Evolutionary conservation across 805 yeast genomes (phyloP).

Genomic region (Wickerhamiella sorbophila): DNA sequence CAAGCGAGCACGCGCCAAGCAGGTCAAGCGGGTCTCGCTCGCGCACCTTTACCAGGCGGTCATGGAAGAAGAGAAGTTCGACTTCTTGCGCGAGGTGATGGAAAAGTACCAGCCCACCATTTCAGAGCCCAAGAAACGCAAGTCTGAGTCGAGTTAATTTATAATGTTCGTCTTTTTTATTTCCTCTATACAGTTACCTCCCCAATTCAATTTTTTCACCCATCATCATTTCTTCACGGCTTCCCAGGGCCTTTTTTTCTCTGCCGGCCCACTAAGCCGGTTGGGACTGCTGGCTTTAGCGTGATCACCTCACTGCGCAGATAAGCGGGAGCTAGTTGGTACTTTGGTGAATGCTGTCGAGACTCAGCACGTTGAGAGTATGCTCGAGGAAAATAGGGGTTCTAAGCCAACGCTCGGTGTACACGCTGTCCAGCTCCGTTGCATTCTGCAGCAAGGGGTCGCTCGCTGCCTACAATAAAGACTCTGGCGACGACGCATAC

Average conservation of each 20-base stretch:
- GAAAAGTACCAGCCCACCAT: slow-evolving; percentile 37
- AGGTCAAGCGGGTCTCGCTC: slow-evolving; percentile 68
- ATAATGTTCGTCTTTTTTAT: neutral
- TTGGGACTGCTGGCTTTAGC: too few species aligned
- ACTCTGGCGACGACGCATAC: slow-evolving; percentile 17
- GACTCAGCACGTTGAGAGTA: too few species aligned
- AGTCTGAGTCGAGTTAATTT: slow-evolving; percentile 1
- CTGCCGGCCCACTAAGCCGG: too few species aligned
- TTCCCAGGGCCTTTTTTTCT: too few species aligned
- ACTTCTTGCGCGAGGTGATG: slow-evolving; percentile 70
- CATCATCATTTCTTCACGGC: too few species aligned
- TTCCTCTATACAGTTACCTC: too few species aligned
- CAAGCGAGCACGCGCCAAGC: slow-evolving; percentile 57
- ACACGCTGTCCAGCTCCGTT: neutral
- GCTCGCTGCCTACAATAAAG: slow-evolving; percentile 10
- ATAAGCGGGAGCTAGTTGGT: too few species aligned
- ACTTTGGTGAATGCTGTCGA: too few species aligned
- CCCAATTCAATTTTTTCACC: too few species aligned
- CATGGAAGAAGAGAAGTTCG: slow-evolving; percentile 76
- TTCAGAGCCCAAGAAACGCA: slow-evolving; percentile 14
- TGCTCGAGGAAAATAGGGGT: too few species aligned
- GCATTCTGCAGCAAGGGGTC: slow-evolving; percentile 17
- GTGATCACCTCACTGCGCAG: too few species aligned
- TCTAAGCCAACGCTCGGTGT: neutral
- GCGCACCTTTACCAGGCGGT: slow-evolving; percentile 76